Conservation (phyloP, 2,329 filamentous ascomycete species). For the Cercospora sesami region DNA sequence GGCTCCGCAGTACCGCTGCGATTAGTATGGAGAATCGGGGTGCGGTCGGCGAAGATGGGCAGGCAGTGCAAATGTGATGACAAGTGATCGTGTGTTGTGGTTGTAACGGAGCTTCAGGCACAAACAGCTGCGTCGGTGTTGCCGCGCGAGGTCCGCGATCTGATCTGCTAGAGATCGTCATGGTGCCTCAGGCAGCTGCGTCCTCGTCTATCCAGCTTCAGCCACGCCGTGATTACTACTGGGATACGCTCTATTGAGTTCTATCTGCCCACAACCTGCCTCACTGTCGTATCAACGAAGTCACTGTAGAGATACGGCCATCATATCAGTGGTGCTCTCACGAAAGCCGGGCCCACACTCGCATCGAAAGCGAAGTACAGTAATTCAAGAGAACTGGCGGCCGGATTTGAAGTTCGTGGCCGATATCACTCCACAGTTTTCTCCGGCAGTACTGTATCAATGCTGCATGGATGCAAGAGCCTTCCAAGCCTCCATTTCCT, state of each 20-base stretch:
- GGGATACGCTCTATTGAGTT: background rate
- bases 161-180: conserved; percentile 13
- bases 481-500: background rate
- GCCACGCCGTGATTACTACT: background rate
- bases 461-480: background rate
- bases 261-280: background rate
- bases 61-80: background rate
- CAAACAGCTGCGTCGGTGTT: conserved; percentile 5
- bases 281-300: background rate
- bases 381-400: background rate
- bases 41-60: conserved; percentile 1
- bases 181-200: background rate
- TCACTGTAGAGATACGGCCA: background rate
- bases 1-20: background rate
- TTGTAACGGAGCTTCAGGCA: conserved; percentile 5
- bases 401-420: background rate
- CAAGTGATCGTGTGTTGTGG: conserved; percentile 10
- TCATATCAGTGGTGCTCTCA: background rate
- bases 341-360: background rate
- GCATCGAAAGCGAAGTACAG: background rate
- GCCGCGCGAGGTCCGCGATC: background rate
- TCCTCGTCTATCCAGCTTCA: background rate
- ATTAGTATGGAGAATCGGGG: background rate
- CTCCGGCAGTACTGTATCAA: background rate
- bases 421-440: background rate